Percentiles rank a stretch among this genome's conserved stretches.
Evolutionary conservation across 768 basidiomycete genomes (phyloP).

Genomic region (Cystofilobasidium capitatum): DNA sequence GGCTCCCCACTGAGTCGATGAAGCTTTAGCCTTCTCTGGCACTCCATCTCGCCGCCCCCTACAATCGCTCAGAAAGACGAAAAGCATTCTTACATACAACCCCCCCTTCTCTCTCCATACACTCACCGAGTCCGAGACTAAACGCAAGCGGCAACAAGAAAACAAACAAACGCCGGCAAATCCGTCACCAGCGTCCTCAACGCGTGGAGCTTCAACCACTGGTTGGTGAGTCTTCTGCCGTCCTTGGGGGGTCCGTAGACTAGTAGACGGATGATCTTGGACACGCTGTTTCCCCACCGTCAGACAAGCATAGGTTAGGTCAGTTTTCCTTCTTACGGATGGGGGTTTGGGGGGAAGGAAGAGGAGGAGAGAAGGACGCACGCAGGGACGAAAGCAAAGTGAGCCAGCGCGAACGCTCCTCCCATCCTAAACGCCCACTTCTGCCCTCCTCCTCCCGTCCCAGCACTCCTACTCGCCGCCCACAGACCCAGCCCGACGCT

Average conservation of each 20-base stretch:
- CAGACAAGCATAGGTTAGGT: background rate
- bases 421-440: background rate
- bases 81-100: too few relatives aligned
- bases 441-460: background rate
- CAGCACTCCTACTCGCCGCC: background rate
- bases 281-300: background rate
- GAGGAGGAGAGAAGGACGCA: background rate
- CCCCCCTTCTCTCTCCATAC: too few relatives aligned
- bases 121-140: background rate
- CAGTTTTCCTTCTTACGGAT: background rate
- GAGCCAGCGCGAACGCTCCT: background rate
- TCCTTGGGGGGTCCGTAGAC: constrained; percentile 10
- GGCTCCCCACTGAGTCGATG: too few relatives aligned
- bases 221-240: background rate
- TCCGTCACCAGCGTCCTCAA: constrained; percentile 4
- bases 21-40: too few relatives aligned
- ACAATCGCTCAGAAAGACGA: too few relatives aligned
- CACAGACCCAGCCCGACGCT: background rate
- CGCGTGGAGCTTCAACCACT: constrained; percentile 9
- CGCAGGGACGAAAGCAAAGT: constrained; percentile 7
- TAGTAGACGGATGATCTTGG: constrained; percentile 3
- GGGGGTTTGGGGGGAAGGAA: too few relatives aligned
- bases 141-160: background rate
- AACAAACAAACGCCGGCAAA: constrained; percentile 2
- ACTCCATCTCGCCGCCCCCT: too few relatives aligned